Conservation (phyloP, 2,329 filamentous ascomycete genomes). For the Fonsecaea multimorphosa region DNA sequence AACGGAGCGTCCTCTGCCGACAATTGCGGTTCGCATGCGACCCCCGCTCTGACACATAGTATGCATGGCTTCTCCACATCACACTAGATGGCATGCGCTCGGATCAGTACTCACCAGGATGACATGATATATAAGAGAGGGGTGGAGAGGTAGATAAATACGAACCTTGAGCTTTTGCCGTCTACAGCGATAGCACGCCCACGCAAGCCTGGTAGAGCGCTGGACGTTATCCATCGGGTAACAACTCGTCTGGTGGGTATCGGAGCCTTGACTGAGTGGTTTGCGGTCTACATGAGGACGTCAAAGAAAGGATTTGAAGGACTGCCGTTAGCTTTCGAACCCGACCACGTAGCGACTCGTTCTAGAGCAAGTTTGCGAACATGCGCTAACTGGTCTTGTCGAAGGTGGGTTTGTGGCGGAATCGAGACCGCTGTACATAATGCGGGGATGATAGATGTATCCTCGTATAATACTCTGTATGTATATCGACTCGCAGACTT, state of each 20-base stretch:
- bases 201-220: slow-evolving; percentile 17
- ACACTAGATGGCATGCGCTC: slow-evolving; percentile 12
- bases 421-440: background rate
- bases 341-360: background rate
- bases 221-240: slow-evolving; percentile 15
- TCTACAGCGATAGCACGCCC: slow-evolving; percentile 23
- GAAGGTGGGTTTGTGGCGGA: background rate
- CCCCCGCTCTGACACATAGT: slow-evolving; percentile 22
- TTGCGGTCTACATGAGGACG: background rate
- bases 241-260: background rate
- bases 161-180: slow-evolving; percentile 22
- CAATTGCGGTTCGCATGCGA: slow-evolving; percentile 19
- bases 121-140: too few species aligned
- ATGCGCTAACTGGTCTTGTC: background rate
- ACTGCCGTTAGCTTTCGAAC: background rate
- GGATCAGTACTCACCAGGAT: background rate
- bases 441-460: background rate
- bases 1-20: slow-evolving; percentile 2
- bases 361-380: background rate
- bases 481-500: too few species aligned
- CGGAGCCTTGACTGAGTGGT: background rate
- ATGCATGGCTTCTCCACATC: slow-evolving; percentile 27
- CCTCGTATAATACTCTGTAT: background rate
- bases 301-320: background rate
- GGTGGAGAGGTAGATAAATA: background rate